Percentiles rank a stretch among this genome's conserved stretches.
These are phyloP conservation scores for Fusarium circinatum DNA, from an alignment of 2,329 filamentous ascomycete species.

Conservation along the genomic window DNA sequence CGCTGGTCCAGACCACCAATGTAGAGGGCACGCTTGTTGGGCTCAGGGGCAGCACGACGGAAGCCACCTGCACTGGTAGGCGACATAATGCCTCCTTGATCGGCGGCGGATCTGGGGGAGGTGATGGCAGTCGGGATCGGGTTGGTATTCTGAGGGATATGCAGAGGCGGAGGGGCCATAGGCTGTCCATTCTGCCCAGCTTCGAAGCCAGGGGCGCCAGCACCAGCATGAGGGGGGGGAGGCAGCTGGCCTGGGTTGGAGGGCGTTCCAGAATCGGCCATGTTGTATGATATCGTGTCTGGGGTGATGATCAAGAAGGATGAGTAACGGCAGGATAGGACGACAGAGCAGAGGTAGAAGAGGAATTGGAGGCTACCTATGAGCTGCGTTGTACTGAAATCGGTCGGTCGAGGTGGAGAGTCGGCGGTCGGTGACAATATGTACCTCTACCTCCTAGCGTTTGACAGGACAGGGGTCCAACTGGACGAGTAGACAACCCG, in stretches of 20 bases:
- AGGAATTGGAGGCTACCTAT: slow-evolving; percentile 42
- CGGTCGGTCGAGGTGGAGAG: slow-evolving; percentile 45
- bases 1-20: slow-evolving; percentile 94
- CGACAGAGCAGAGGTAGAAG: slow-evolving; percentile 36
- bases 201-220: slow-evolving; percentile 81
- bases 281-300: slow-evolving; percentile 54
- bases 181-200: slow-evolving; percentile 75
- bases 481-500: slow-evolving; percentile 20
- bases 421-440: slow-evolving; percentile 44
- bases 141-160: slow-evolving; percentile 97
- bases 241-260: slow-evolving; percentile 73
- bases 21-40: slow-evolving; percentile 97
- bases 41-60: slow-evolving; percentile 93
- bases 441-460: slow-evolving; percentile 39
- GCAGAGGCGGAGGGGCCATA: slow-evolving; percentile 90
- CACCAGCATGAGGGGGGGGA: slow-evolving; percentile 73
- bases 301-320: slow-evolving; percentile 23
- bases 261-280: slow-evolving; percentile 81
- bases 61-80: slow-evolving; percentile 84
- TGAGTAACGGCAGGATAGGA: slow-evolving; percentile 23
- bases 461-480: slow-evolving; percentile 42
- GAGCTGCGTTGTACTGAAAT: slow-evolving; percentile 38
- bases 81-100: slow-evolving; percentile 77
- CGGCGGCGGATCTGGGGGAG: slow-evolving; percentile 80
- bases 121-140: slow-evolving; percentile 93